phyloP scores from a whole-genome alignment of 2,329 filamentous ascomycete species.

The Trichoderma sp. region DNA sequence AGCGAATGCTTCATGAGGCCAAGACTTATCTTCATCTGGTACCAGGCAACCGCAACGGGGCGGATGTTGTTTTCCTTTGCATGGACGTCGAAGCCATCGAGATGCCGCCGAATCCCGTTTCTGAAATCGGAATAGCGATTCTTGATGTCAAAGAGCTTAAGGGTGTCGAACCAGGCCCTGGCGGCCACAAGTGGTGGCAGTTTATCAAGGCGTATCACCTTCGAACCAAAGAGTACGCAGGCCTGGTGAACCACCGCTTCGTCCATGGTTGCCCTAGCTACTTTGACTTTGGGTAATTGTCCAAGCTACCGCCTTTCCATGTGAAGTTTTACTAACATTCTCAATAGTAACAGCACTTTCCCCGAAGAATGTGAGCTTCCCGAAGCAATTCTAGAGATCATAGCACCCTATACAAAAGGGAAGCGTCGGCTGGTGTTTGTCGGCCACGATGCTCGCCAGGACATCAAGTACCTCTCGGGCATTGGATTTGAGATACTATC shows the following conservation, averaged over 20 bases:
- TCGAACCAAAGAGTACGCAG: constrained; percentile 65
- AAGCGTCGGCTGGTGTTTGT: constrained; percentile 65
- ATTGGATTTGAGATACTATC: constrained; percentile 61
- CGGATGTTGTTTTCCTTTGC: constrained; percentile 60
- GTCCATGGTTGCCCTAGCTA: constrained; percentile 68
- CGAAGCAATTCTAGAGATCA: constrained; percentile 35
- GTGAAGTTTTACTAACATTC: constrained; percentile 14
- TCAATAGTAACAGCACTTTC: constrained; percentile 41
- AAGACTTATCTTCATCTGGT: constrained; percentile 68
- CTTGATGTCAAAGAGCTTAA: constrained; percentile 65
- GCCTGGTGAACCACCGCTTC: constrained; percentile 64
- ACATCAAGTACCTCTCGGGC: constrained; percentile 64
- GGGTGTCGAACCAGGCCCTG: constrained; percentile 55
- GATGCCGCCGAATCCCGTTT: constrained; percentile 60
- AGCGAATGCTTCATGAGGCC: constrained; percentile 58
- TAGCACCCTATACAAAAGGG: constrained; percentile 32
- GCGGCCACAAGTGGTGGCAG: constrained; percentile 63
- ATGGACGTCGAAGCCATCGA: constrained; percentile 86
- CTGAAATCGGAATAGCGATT: constrained; percentile 80
- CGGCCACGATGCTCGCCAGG: constrained; percentile 67
- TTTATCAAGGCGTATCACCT: constrained; percentile 71
- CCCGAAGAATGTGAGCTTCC: constrained; percentile 35
- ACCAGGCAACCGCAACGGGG: constrained; percentile 4
- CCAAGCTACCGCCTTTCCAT: not conserved
- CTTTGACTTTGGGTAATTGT: constrained; percentile 71